Base-by-base conservation (phyloP, 495 filamentous ascomycete species). In the Amphirosellinia nigrospora region DNA sequence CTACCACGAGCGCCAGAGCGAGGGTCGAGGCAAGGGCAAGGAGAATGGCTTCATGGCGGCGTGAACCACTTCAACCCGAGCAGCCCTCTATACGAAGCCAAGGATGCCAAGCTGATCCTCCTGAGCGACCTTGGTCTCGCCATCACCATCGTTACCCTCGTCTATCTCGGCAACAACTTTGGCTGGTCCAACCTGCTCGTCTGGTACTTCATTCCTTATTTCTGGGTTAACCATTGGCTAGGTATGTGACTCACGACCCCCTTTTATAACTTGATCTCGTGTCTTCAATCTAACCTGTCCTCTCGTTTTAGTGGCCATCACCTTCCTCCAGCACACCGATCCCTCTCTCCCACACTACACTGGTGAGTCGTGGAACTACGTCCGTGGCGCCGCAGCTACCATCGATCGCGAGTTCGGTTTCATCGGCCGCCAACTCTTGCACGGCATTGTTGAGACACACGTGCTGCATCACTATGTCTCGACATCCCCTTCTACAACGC, bases 211-310 rank as follows among this genome's bases (percentile, higher is more conserved):
- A 75, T 96, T 67, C 96, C 96, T 11, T 99, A 98, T 80, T 84
- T 98, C 71, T 98, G 95, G 95, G 96, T 98, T 30, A 97, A 99
- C 88, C 95, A 98, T 89, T 99, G 96, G 91, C 89, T 94, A 64
- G 90, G 90, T 91, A 88, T 84, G 89, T 61, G 23, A 21, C 41
- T 19, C 28, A 6, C 45, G 13, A 55, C 32, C 6, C 43, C 43
- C 28, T 30, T 10, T n/a, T 28, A 8, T 19, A 13, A 30, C 43
- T 53, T 10, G 2, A 4, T 36, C 53, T 34, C n/a, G 6, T 32
- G 0, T 19, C 28, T 10, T 6, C 55, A n/a, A 19, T 7, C 59
- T 69, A 69, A 64, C 45, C 4, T 55, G 28, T 32, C 9, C n/a
- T 19, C 10, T 53, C 58, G 45, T 19, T n/a, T 7, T 68, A 91